Evolutionary conservation across 106 monocot species (phyloP).

Genomic region (Dendrobium officinale): DNA sequence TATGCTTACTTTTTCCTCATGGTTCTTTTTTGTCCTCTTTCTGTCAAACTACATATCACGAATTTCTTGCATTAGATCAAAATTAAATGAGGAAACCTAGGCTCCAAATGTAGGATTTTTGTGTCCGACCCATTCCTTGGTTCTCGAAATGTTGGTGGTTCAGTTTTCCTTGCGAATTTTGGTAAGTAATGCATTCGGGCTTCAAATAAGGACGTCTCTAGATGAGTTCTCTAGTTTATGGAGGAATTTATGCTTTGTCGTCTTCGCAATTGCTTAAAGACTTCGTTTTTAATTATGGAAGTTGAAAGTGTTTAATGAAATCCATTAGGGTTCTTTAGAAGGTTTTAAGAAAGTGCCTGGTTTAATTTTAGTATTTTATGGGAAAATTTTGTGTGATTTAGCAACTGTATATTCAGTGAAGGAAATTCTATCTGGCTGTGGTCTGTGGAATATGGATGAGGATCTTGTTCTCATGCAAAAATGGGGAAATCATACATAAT

Average conservation of each 20-base stretch:
- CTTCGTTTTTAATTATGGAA: not conserved
- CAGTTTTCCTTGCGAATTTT: not conserved
- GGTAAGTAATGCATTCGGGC: not conserved
- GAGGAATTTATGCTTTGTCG: not conserved
- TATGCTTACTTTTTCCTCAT: constrained; percentile 12
- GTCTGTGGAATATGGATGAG: not conserved
- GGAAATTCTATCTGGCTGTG: not conserved
- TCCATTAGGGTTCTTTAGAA: too few species aligned
- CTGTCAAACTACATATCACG: not conserved
- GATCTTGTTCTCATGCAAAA: not conserved
- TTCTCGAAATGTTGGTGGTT: not conserved
- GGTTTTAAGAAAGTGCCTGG: too few species aligned
- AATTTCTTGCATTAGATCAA: not conserved
- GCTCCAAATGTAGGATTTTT: not conserved
- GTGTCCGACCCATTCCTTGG: not conserved
- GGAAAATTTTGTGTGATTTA: too few species aligned
- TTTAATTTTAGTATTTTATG: too few species aligned
- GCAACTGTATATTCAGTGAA: not conserved
- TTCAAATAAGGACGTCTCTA: not conserved
- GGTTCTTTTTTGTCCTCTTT: not conserved
- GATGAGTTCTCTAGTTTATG: not conserved
- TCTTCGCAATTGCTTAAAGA: not conserved
- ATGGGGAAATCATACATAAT: not conserved
- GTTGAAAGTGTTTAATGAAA: not conserved
- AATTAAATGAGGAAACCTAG: not conserved